phyloP scores from a whole-genome alignment of 805 yeast species.

The Nematodospora valgi region DNA sequence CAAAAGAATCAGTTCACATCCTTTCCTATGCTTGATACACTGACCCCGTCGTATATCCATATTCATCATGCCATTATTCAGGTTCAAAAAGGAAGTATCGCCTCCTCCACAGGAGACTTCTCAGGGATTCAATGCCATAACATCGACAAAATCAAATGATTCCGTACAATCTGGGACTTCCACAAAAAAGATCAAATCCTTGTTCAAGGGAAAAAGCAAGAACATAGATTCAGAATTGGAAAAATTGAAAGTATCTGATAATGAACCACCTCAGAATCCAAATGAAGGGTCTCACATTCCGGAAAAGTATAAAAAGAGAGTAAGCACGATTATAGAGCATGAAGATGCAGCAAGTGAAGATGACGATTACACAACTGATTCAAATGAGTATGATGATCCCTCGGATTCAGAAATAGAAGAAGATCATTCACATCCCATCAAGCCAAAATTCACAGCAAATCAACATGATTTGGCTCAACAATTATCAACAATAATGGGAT shows the following conservation, averaged over 20 bases:
- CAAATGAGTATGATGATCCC: slow-evolving; percentile 8
- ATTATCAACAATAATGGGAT: slow-evolving; percentile 29
- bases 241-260: background rate
- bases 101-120: background rate
- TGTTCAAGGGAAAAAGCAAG: slow-evolving; percentile 4
- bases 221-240: background rate
- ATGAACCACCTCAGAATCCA: background rate
- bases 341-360: slow-evolving; percentile 15
- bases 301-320: slow-evolving; percentile 13
- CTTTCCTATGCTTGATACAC: too few relatives aligned
- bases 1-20: too few relatives aligned
- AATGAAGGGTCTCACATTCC: background rate
- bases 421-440: slow-evolving; percentile 25
- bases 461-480: slow-evolving; percentile 18
- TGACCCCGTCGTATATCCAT: background rate
- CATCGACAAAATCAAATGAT: slow-evolving; percentile 9
- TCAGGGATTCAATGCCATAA: slow-evolving; percentile 10
- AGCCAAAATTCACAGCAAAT: slow-evolving; percentile 6
- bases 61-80: slow-evolving; percentile 9
- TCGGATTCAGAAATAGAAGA: slow-evolving; percentile 17
- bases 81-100: slow-evolving; percentile 7
- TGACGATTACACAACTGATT: slow-evolving; percentile 11
- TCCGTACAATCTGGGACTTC: slow-evolving; percentile 5
- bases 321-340: slow-evolving; percentile 21
- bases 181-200: slow-evolving; percentile 7